Evolutionary conservation across 257 asterid genomes (phyloP).

Genomic region (Cynanchum wilfordii): DNA sequence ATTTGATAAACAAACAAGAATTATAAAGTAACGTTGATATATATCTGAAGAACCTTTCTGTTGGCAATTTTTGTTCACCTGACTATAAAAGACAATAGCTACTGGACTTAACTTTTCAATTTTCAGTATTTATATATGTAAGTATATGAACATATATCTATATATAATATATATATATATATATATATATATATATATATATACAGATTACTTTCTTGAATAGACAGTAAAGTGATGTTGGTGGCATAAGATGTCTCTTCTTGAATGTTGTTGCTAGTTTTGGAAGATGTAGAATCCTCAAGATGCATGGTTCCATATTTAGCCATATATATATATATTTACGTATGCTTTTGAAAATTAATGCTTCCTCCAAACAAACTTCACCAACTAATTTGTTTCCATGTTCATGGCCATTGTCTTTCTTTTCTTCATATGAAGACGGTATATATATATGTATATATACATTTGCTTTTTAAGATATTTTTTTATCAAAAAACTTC

Average conservation of each 20-base stretch:
- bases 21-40: too few species aligned
- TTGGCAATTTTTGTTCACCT: not conserved
- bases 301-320: too few species aligned
- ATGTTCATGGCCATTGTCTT: conserved; percentile 5
- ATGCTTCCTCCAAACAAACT: conserved; percentile 6
- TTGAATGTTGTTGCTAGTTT: not conserved
- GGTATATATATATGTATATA: too few species aligned
- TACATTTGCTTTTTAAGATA: not conserved
- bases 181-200: too few species aligned
- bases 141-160: too few species aligned
- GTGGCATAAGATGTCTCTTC: not conserved
- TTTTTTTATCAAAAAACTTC: conserved; percentile 4
- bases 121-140: not conserved
- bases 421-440: not conserved
- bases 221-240: not conserved
- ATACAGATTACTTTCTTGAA: conserved; percentile 6
- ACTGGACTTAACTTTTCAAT: not conserved
- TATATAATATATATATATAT: too few species aligned
- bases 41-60: not conserved
- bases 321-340: not conserved
- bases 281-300: not conserved
- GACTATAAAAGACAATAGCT: not conserved
- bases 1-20: too few species aligned
- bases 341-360: too few species aligned
- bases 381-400: conserved; percentile 21